Evolutionary conservation across 139 green algal genomes (phyloP), one percentile per base, ranked within the genome.

Genomic region (Chlorella sp.): DNA sequence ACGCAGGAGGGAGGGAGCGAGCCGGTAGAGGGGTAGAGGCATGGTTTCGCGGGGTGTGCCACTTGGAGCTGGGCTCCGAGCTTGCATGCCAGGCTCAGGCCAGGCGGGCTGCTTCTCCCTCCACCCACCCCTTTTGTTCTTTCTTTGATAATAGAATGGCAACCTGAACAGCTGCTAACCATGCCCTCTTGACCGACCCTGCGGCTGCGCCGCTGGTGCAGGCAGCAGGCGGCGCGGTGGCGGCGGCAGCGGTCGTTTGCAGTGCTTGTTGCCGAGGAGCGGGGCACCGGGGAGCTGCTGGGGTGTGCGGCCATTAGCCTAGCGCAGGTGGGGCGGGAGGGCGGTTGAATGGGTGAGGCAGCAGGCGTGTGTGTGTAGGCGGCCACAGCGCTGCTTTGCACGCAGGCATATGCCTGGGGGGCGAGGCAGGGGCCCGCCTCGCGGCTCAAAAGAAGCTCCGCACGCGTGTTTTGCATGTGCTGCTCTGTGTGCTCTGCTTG

Each of bases 291-390:
- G 30, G 39, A 76, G 69, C 48, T 95, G 34, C 61, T 92, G 11
- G 90, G 93, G 37, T 86, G 61, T 36, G 92, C 87, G 18, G 78
- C 91, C 0, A 24, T 96, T 19, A 92, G 87, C 24, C 68, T 95
- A 42, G 77, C 92, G 0, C 84, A 85, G 79, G 79, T 85, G 79
- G 26, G 78, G 0, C 12, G 76, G 36, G 7, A 24, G 12, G 36
- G 34, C 24, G 64, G 2, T 71, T 71, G 64, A 68, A 68, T 26
- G 64, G 64, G 21, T 12, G 64, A 14, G 2, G 7, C 64, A 18
- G 64, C 7, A 71, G 21, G 64, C 21, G 21, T 32, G 7, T 71
- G 64, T 71, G 64, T 28, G 64, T 71, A 26, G 21, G 64, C 11
- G 21, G 21, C 60, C 14, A 14, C 64, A 71, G 64, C 11, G 64